phyloP scores from a whole-genome alignment of 73 alveolate species.

The Tetrahymena thermophila region DNA sequence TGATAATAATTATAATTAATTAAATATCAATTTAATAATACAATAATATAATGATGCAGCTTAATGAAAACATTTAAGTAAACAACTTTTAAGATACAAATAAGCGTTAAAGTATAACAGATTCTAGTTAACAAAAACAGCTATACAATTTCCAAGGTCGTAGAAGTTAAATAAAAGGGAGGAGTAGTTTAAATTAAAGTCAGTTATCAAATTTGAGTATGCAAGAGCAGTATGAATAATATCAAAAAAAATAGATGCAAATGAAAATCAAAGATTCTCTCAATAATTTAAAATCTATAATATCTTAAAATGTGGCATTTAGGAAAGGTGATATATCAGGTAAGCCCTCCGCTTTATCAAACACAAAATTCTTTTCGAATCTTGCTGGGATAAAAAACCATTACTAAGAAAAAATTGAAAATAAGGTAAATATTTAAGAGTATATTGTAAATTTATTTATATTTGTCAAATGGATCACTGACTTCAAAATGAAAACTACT shows the following conservation, averaged over 20 bases:
- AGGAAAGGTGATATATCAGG: neutral
- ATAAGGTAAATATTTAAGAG: neutral
- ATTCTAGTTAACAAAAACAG: neutral
- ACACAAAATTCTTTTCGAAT: neutral
- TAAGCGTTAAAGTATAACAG: neutral
- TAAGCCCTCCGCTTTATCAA: neutral
- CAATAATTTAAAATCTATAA: neutral
- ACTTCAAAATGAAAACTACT: too few relatives aligned
- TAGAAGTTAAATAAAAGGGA: neutral
- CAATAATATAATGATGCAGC: neutral
- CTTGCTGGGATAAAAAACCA: neutral
- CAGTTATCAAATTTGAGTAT: neutral
- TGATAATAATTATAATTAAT: too few relatives aligned
- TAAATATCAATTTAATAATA: too few relatives aligned
- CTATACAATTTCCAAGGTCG: neutral
- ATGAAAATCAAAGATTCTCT: neutral
- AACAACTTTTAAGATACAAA: neutral
- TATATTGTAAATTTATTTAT: neutral
- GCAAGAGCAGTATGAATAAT: neutral
- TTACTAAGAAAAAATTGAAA: neutral
- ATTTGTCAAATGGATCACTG: neutral
- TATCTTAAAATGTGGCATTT: neutral
- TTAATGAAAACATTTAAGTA: neutral
- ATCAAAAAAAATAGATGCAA: neutral
- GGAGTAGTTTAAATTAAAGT: neutral